Evolutionary conservation across 441 rosid species (phyloP).

Genomic region (Macaranga tanarius): DNA sequence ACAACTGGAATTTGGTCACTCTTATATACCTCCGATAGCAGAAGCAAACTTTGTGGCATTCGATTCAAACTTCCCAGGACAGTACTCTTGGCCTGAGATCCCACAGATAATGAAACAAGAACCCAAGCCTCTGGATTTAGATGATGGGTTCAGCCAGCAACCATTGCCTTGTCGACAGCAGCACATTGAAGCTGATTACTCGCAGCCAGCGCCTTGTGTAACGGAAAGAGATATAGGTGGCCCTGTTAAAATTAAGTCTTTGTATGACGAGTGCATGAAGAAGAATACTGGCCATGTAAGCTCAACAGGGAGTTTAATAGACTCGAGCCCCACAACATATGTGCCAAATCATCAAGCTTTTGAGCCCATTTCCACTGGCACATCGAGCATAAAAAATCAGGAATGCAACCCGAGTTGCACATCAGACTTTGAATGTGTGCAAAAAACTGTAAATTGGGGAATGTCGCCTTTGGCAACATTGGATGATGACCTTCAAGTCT

Average conservation of each 20-base stretch:
- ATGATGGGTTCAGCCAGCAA: conserved; percentile 42
- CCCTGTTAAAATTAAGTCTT: conserved; percentile 34
- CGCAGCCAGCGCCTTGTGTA: conserved; percentile 31
- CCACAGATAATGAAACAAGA: conserved; percentile 49
- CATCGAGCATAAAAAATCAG: conserved; percentile 39
- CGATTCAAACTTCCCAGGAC: conserved; percentile 38
- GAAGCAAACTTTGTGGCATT: conserved; percentile 39
- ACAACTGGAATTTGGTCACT: conserved; percentile 40
- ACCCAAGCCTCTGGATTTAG: conserved; percentile 32
- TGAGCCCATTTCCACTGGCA: conserved; percentile 35
- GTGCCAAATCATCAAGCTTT: conserved; percentile 36
- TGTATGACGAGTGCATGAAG: conserved; percentile 27
- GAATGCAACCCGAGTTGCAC: conserved; percentile 35
- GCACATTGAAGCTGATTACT: conserved; percentile 27
- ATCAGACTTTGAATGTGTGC: conserved; percentile 39
- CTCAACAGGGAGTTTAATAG: conserved; percentile 24
- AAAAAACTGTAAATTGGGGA: conserved; percentile 40
- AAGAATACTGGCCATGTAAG: conserved; percentile 28
- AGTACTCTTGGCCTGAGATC: conserved; percentile 49
- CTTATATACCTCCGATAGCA: conserved; percentile 34
- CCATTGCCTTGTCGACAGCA: conserved; percentile 39
- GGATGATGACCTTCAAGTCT: conserved; percentile 47
- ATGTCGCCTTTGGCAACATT: conserved; percentile 33
- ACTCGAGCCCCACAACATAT: conserved; percentile 34
- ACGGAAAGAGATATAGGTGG: conserved; percentile 28